phyloP scores from a whole-genome alignment of 2,329 filamentous ascomycete species.

The Fusarium solani-melongenae region DNA sequence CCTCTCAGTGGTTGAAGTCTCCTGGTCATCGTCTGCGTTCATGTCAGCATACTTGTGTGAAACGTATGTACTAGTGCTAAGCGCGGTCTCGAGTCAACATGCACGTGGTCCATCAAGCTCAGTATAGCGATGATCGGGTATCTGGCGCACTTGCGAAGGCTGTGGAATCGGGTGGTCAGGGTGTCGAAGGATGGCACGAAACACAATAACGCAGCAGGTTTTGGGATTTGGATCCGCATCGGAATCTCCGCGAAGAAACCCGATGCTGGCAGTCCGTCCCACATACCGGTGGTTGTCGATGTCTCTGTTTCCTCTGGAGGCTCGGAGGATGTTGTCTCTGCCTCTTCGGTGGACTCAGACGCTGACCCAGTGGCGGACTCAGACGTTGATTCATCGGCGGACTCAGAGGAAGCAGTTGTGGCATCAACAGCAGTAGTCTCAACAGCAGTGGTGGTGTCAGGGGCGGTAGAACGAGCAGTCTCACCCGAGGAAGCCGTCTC shows the following conservation, averaged over 20 bases:
- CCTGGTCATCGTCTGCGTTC: conserved; percentile 14
- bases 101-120: conserved; percentile 5
- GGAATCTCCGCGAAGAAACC: conserved; percentile 13
- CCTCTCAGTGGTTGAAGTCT: conserved; percentile 34
- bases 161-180: conserved; percentile 4
- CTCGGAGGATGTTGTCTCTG: conserved; percentile 28
- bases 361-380: conserved; percentile 14
- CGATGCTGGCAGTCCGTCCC: conserved; percentile 34
- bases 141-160: conserved; percentile 40
- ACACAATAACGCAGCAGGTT: conserved; percentile 31
- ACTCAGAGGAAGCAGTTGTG: conserved; percentile 1
- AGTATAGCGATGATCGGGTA: not conserved
- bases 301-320: conserved; percentile 29
- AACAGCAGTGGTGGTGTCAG: conserved; percentile 27
- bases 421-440: conserved; percentile 12
- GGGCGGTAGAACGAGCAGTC: conserved; percentile 33
- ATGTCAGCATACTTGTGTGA: conserved; percentile 18
- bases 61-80: not conserved
- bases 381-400: conserved; percentile 11
- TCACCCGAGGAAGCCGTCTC: conserved; percentile 42
- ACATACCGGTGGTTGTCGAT: conserved; percentile 46
- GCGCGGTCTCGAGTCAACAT: conserved; percentile 18
- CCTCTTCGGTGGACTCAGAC: conserved; percentile 17
- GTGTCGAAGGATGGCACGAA: conserved; percentile 13
- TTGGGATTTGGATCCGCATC: conserved; percentile 28